Evolutionary conservation across 1,284 basidiomycete genomes (phyloP).

Genomic region (Leccinum pachyderme): DNA sequence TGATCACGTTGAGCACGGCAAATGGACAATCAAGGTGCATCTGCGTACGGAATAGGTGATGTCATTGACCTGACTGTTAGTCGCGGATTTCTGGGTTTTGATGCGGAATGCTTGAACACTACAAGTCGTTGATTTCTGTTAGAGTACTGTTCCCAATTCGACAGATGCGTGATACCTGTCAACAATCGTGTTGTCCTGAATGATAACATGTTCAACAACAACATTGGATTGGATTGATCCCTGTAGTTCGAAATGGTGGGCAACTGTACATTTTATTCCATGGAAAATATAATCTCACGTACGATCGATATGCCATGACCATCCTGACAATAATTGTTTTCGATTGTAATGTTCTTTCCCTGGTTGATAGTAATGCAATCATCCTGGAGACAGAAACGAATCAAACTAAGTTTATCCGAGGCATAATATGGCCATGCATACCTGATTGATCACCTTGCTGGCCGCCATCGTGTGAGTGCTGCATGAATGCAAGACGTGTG

Average conservation of each 20-base stretch:
- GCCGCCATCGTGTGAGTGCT: slow-evolving; percentile 1
- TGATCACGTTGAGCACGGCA: slow-evolving; percentile 2
- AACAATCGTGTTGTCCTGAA: slow-evolving; percentile 48
- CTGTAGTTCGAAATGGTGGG: slow-evolving; percentile 23
- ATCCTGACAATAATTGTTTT: slow-evolving; percentile 50
- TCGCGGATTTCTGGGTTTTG: slow-evolving; percentile 42
- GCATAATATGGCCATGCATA: neutral
- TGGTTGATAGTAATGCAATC: slow-evolving; percentile 63
- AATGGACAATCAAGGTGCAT: neutral
- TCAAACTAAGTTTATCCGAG: neutral
- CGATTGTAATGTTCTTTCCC: slow-evolving; percentile 54
- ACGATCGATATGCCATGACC: slow-evolving; percentile 64
- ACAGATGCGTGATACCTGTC: slow-evolving; percentile 33
- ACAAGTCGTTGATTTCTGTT: slow-evolving; percentile 4
- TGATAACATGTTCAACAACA: slow-evolving; percentile 46
- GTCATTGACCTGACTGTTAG: slow-evolving; percentile 39
- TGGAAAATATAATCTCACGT: slow-evolving; percentile 7
- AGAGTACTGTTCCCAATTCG: neutral
- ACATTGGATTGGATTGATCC: slow-evolving; percentile 51
- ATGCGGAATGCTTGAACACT: slow-evolving; percentile 48
- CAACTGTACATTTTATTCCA: neutral
- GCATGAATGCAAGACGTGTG: neutral
- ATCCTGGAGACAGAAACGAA: slow-evolving; percentile 38
- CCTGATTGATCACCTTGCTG: slow-evolving; percentile 34
- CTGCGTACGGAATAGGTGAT: slow-evolving; percentile 39